Base-by-base conservation (phyloP, 768 basidiomycete genomes). In the Postia placenta region DNA sequence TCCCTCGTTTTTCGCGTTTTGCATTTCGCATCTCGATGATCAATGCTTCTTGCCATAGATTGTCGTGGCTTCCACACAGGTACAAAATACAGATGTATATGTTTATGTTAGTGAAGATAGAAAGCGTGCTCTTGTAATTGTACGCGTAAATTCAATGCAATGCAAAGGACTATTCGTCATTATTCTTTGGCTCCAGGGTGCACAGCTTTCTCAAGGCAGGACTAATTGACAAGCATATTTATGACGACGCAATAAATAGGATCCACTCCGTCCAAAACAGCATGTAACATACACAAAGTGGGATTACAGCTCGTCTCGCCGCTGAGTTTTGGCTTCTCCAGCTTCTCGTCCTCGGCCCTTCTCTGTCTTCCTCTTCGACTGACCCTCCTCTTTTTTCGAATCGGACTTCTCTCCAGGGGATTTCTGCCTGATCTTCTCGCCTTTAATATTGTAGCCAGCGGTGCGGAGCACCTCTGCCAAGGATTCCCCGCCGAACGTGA, bases 111-210 rank as follows among this genome's bases (percentile, higher is more conserved):
- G 60, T 50, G 50, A 57, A 35, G 52, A 33, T 60, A 61, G 59
- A 64, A 55, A 61, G 55, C 48, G 56, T 48, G 56, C 50, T 57
- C 55, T 56, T 64, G 63, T 64, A 64, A 61, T 64, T 56, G 52
- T 62, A 60, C 58, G 56, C 59, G 56, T 63, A 63, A 50, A 59
- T 53, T 57, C 52, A 51, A 53, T 33, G 36, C 50, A 54, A 57
- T 52, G 47, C 47, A 24, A 30, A 17, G 30, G 27, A 33, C 45
- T 33, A 6, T 46, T 37, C 4, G 15, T 37, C 38, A 41, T 40
- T 20, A 23, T n/a, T n/a, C n/a, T n/a, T n/a, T n/a, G n/a, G n/a
- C n/a, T n/a, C n/a, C n/a, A n/a, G n/a, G n/a, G n/a, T n/a, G n/a
- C n/a, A n/a, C n/a, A n/a, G n/a, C n/a, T n/a, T n/a, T n/a, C n/a